Percentiles rank a stretch among this genome's conserved stretches.
These are phyloP conservation scores for Rubia balearica DNA, from an alignment of 305 asterid species.

Conservation along the genomic window DNA sequence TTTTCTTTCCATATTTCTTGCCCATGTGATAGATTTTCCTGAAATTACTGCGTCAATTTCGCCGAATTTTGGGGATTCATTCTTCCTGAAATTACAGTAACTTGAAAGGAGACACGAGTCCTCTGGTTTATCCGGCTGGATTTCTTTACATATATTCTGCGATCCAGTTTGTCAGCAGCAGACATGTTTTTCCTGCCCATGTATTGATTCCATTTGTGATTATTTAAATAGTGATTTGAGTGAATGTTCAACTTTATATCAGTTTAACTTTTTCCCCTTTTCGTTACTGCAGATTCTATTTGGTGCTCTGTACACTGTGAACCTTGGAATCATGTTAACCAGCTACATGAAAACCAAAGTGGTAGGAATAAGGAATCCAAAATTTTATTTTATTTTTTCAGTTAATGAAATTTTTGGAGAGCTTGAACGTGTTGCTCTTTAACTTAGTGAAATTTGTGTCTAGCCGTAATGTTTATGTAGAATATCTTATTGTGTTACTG, in stretches of 20 bases:
- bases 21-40: too few relatives aligned
- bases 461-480: too few relatives aligned
- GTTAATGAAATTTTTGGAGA: neutral
- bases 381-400: neutral
- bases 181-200: slow-evolving; percentile 79
- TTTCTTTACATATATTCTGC: slow-evolving; percentile 81
- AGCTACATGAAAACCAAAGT: slow-evolving; percentile 73
- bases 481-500: neutral
- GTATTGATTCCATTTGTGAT: slow-evolving; percentile 26
- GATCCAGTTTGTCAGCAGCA: slow-evolving; percentile 68
- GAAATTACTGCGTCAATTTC: too few relatives aligned
- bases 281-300: slow-evolving; percentile 60
- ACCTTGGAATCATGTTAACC: slow-evolving; percentile 66
- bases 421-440: neutral
- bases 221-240: neutral
- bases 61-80: too few relatives aligned
- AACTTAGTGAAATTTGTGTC: neutral
- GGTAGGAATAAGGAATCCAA: slow-evolving; percentile 40
- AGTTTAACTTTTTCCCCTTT: slow-evolving; percentile 17
- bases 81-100: too few relatives aligned
- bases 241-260: neutral
- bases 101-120: slow-evolving; percentile 98
- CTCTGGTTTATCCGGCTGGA: slow-evolving; percentile 94
- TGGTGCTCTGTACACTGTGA: slow-evolving; percentile 67
- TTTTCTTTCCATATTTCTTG: too few relatives aligned